Conservation (phyloP, 1,284 basidiomycete genomes). For the Fereydounia khargensis region DNA sequence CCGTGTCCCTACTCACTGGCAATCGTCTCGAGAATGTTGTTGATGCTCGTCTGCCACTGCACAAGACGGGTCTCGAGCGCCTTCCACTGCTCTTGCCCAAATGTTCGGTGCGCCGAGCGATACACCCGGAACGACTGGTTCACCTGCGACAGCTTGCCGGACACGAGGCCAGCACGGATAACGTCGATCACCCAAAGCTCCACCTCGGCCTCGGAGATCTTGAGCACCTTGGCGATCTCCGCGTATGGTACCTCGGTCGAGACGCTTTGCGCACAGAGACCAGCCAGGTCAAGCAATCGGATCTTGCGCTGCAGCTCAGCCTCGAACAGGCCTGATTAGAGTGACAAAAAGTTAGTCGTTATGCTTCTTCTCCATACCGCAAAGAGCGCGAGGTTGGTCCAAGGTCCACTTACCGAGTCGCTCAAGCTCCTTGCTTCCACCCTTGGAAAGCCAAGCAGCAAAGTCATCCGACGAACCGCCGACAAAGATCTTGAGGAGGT, state of each 20-base stretch:
- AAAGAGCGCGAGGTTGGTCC: background rate
- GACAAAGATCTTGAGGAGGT: constrained; percentile 50
- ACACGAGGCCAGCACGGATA: constrained; percentile 53
- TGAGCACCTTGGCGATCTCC: constrained; percentile 35
- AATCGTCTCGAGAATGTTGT: constrained; percentile 38
- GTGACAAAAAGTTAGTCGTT: background rate
- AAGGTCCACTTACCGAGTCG: constrained; percentile 21
- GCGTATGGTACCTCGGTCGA: constrained; percentile 48
- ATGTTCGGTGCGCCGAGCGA: constrained; percentile 46
- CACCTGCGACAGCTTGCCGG: constrained; percentile 53
- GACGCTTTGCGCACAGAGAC: constrained; percentile 44
- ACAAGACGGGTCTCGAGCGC: constrained; percentile 41
- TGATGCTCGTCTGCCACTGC: constrained; percentile 49
- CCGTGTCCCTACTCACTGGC: background rate
- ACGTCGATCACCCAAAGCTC: constrained; percentile 57
- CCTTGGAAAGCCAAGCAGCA: constrained; percentile 18
- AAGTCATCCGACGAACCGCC: constrained; percentile 36
- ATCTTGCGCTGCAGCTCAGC: constrained; percentile 46
- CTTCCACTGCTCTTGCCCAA: constrained; percentile 51
- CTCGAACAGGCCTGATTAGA: constrained; percentile 5
- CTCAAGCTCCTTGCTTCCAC: constrained; percentile 7
- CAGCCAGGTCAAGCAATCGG: constrained; percentile 50
- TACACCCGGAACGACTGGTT: constrained; percentile 51
- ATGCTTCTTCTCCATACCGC: too few species aligned
- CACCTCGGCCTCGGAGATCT: constrained; percentile 39